These are phyloP conservation scores for Dactylellina sp. DNA, from an alignment of 2,329 filamentous ascomycete genomes.

Conservation along the genomic window DNA sequence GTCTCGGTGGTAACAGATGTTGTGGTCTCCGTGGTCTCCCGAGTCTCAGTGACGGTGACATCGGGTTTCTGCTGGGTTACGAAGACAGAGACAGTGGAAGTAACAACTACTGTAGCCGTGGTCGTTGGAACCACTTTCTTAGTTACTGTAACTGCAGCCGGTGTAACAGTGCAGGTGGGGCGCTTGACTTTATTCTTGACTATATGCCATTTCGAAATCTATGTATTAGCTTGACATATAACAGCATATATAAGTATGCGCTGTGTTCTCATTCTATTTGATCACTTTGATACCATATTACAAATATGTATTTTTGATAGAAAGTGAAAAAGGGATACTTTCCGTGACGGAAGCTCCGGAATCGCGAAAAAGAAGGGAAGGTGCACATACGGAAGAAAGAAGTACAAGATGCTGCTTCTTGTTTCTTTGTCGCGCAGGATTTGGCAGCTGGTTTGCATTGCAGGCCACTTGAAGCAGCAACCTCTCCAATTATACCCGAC, in stretches of 20 bases:
- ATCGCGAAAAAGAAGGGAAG: too few species aligned
- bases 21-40: background rate
- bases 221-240: conserved; percentile 4
- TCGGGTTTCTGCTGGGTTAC: background rate
- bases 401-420: conserved; percentile 26
- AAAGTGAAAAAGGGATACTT: too few species aligned
- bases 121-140: conserved; percentile 30
- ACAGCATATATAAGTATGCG: conserved; percentile 1
- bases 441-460: conserved; percentile 37
- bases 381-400: conserved; percentile 41
- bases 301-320: background rate
- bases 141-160: conserved; percentile 16
- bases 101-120: conserved; percentile 10
- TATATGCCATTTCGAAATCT: conserved; percentile 1
- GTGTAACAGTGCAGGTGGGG: conserved; percentile 35
- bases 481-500: conserved; percentile 1
- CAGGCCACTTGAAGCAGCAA: background rate
- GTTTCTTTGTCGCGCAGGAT: conserved; percentile 13
- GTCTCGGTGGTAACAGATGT: conserved; percentile 25
- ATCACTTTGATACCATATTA: too few species aligned
- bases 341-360: too few species aligned
- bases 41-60: conserved; percentile 11
- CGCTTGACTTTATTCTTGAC: conserved; percentile 32
- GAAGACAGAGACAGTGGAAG: background rate
- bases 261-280: too few species aligned